Evolutionary conservation across 768 basidiomycete genomes (phyloP).

Genomic region (Amanita jacksonii): DNA sequence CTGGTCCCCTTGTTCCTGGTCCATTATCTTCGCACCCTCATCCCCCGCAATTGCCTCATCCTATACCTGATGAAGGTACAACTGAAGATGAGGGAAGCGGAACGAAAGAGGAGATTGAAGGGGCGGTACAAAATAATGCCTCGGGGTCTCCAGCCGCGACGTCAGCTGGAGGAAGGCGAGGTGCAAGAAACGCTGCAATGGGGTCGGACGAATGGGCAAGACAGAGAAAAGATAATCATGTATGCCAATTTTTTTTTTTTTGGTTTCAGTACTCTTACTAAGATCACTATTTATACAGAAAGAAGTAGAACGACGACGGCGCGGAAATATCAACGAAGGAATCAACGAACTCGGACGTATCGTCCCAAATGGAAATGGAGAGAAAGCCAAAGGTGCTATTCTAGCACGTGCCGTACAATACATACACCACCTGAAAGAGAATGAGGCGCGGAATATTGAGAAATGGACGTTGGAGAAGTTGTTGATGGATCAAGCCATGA

Average conservation of each 20-base stretch:
- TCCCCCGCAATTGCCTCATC: constrained; percentile 8
- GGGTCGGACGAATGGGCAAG: constrained; percentile 73
- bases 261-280: not conserved
- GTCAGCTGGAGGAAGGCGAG: constrained; percentile 33
- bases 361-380: constrained; percentile 80
- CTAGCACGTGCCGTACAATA: constrained; percentile 84
- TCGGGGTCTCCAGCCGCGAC: constrained; percentile 19
- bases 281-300: constrained; percentile 46
- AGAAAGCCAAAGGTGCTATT: constrained; percentile 86
- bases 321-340: constrained; percentile 94
- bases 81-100: constrained; percentile 8
- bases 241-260: constrained; percentile 30
- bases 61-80: constrained; percentile 12
- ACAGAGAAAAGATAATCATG: constrained; percentile 78
- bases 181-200: constrained; percentile 51
- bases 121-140: constrained; percentile 13
- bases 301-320: constrained; percentile 92
- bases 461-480: constrained; percentile 92
- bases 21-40: constrained; percentile 5
- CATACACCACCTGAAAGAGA: constrained; percentile 85
- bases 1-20: constrained; percentile 15
- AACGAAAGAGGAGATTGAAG: constrained; percentile 11
- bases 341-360: constrained; percentile 88
- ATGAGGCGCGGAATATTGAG: constrained; percentile 84
- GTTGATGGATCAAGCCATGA: constrained; percentile 89